These are phyloP conservation scores for Amylostereum areolatum DNA, from an alignment of 1,284 basidiomycete genomes.

Conservation along the genomic window DNA sequence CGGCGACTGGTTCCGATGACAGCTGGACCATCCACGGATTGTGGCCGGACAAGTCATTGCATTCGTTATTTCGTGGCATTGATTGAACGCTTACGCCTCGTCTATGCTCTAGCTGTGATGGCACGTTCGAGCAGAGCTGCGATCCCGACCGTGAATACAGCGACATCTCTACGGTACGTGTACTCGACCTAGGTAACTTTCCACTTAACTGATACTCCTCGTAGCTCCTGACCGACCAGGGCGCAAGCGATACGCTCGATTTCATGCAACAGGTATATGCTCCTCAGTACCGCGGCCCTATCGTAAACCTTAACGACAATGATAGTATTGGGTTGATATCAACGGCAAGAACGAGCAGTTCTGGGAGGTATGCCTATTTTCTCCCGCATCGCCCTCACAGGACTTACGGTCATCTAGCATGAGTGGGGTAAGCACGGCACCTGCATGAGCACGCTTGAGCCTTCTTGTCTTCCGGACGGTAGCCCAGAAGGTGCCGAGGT, in stretches of 20 bases:
- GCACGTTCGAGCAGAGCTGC: constrained; percentile 55
- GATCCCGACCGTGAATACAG: constrained; percentile 59
- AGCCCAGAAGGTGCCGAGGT: constrained; percentile 57
- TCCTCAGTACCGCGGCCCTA: neutral
- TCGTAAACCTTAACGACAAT: neutral
- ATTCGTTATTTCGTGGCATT: neutral
- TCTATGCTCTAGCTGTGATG: constrained; percentile 52
- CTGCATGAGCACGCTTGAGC: constrained; percentile 58
- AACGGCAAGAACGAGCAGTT: constrained; percentile 57
- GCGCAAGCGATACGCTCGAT: constrained; percentile 52
- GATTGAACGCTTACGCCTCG: constrained; percentile 2
- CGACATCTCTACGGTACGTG: constrained; percentile 45
- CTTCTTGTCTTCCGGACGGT: constrained; percentile 52
- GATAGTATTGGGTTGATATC: constrained; percentile 59
- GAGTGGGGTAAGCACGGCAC: constrained; percentile 76
- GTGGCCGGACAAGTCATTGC: constrained; percentile 62
- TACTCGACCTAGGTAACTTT: constrained; percentile 1
- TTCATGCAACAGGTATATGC: constrained; percentile 55
- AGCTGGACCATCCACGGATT: constrained; percentile 77
- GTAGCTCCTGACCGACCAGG: constrained; percentile 55
- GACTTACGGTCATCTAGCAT: constrained; percentile 31
- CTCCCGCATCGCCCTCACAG: neutral
- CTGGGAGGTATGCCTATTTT: constrained; percentile 51
- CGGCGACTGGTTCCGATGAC: constrained; percentile 55
- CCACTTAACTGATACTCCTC: constrained; percentile 1